Evolutionary conservation across 768 basidiomycete species (phyloP).

Genomic region (Pisolithus tinctorius): DNA sequence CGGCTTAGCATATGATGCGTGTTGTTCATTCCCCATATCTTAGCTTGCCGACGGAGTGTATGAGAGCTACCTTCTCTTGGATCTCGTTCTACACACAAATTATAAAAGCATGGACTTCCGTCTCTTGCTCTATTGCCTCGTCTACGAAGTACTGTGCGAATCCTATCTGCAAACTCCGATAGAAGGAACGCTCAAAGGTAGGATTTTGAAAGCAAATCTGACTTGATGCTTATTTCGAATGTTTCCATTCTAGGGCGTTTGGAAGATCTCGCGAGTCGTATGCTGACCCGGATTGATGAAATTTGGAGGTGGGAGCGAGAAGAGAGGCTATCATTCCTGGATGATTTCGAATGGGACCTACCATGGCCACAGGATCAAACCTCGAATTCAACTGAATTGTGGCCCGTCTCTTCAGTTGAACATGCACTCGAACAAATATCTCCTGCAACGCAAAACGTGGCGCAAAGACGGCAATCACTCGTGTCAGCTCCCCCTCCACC

Average conservation of each 20-base stretch:
- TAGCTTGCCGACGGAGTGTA: background rate
- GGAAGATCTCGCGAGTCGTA: background rate
- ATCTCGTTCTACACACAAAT: background rate
- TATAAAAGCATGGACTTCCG: background rate
- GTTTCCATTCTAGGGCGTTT: background rate
- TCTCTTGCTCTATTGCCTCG: background rate
- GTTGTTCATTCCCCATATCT: background rate
- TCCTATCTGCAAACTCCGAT: background rate
- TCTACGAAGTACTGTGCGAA: background rate
- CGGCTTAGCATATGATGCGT: background rate
- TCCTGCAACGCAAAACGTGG: too few relatives aligned
- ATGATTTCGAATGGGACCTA: too few relatives aligned
- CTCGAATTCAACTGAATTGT: too few relatives aligned
- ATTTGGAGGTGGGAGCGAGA: too few relatives aligned
- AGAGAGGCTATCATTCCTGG: too few relatives aligned
- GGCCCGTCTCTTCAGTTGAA: too few relatives aligned
- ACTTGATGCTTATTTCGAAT: background rate
- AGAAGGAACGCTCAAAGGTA: background rate
- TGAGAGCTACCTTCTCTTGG: background rate
- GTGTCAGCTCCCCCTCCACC: background rate
- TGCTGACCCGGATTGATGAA: background rate
- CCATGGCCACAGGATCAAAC: too few relatives aligned
- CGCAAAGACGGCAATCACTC: too few relatives aligned
- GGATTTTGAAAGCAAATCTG: background rate
- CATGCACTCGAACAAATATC: too few relatives aligned